Conservation (phyloP, 108 stramenopile genomes). For the Cylindrotheca fusiformis region DNA sequence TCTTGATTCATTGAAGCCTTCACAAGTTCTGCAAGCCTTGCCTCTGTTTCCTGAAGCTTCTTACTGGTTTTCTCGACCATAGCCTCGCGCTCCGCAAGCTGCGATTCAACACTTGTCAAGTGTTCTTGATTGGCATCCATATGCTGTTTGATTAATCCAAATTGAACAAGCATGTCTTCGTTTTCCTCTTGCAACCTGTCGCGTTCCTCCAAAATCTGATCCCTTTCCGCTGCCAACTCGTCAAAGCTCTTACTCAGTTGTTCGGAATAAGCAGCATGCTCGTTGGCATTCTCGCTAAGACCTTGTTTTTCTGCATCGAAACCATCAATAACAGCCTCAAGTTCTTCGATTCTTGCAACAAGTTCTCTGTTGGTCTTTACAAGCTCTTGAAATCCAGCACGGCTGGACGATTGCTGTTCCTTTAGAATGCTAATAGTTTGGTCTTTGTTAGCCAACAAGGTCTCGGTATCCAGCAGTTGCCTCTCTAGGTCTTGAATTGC, state of each 20-base stretch:
- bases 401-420: slow-evolving; percentile 10
- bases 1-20: neutral
- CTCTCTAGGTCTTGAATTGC: slow-evolving; percentile 11
- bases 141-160: slow-evolving; percentile 69
- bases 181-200: slow-evolving; percentile 61
- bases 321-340: slow-evolving; percentile 1
- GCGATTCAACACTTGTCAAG: neutral
- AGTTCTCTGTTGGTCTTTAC: slow-evolving; percentile 3
- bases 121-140: slow-evolving; percentile 46
- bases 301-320: slow-evolving; percentile 5
- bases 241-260: slow-evolving; percentile 7
- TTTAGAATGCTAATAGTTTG: slow-evolving; percentile 7
- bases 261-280: slow-evolving; percentile 1
- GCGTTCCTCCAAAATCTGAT: slow-evolving; percentile 29
- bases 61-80: neutral
- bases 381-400: neutral
- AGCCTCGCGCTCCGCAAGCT: neutral
- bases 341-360: slow-evolving; percentile 1
- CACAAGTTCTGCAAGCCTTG: neutral
- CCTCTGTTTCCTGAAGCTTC: slow-evolving; percentile 1
- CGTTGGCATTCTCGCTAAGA: neutral
- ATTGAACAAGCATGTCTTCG: slow-evolving; percentile 80
- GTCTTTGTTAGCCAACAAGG: slow-evolving; percentile 4
- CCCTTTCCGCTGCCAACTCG: slow-evolving; percentile 12
- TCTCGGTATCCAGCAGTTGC: neutral